Percentiles rank a stretch among this genome's conserved stretches.
Conservation (phyloP, 2,329 filamentous ascomycete species). For the Magnaporthiopsis poae region DNA sequence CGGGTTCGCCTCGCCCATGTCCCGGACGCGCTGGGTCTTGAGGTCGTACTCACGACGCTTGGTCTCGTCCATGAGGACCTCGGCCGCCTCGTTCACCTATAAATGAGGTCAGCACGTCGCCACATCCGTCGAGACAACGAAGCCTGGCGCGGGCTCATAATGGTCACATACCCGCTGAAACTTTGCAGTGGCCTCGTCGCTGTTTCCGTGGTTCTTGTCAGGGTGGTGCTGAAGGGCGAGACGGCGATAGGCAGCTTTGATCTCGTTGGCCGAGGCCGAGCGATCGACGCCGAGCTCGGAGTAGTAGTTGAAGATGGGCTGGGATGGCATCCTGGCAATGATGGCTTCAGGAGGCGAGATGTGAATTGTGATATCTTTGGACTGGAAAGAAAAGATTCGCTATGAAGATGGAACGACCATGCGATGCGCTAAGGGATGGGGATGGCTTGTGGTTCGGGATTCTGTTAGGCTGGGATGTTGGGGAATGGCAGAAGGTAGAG, state of each 20-base stretch:
- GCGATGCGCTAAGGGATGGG: too few species aligned
- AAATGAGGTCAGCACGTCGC: background rate
- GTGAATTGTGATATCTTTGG: background rate
- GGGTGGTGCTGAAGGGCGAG: conserved; percentile 18
- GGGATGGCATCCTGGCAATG: background rate
- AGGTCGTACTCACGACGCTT: background rate
- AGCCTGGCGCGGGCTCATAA: too few species aligned
- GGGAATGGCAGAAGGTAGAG: too few species aligned
- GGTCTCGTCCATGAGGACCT: background rate
- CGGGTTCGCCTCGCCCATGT: too few species aligned
- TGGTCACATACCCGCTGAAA: conserved; percentile 15
- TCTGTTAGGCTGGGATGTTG: too few species aligned
- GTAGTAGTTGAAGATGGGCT: conserved; percentile 16
- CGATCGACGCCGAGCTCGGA: conserved; percentile 17
- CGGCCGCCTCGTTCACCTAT: background rate
- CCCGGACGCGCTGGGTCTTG: too few species aligned
- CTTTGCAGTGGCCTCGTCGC: conserved; percentile 14
- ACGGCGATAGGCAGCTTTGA: conserved; percentile 17
- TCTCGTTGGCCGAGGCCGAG: conserved; percentile 15
- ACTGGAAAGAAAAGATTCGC: too few species aligned
- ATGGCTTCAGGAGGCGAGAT: background rate
- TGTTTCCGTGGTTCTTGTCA: conserved; percentile 18
- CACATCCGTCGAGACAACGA: too few species aligned
- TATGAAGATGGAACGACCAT: too few species aligned
- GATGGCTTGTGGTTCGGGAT: too few species aligned